These are phyloP conservation scores for Leccinum angustisporum DNA, from an alignment of 1,284 basidiomycete species.

Conservation along the genomic window DNA sequence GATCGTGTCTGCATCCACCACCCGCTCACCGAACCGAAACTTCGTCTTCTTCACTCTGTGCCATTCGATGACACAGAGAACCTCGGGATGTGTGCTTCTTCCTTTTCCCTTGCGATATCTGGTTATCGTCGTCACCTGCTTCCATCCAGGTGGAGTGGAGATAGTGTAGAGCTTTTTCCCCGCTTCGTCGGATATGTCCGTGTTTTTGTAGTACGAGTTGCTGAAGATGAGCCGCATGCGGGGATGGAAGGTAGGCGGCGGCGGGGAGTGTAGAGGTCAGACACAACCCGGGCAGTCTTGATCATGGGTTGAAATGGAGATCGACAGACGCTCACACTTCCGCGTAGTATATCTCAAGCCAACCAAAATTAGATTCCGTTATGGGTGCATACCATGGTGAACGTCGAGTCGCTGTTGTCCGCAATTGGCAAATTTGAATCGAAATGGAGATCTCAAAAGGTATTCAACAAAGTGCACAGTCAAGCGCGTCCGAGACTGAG, in stretches of 20 bases:
- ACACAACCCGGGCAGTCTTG: not conserved
- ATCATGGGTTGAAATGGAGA: conserved; percentile 1
- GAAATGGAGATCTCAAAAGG: not conserved
- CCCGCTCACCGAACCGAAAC: conserved; percentile 13
- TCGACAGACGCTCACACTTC: not conserved
- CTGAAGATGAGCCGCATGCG: conserved; percentile 21
- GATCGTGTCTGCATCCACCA: conserved; percentile 10
- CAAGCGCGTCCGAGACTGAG: not conserved
- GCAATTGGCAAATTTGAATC: no score
- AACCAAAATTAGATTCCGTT: conserved; percentile 13
- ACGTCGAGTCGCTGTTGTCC: not conserved
- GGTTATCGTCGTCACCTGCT: conserved; percentile 21
- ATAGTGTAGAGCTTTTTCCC: conserved; percentile 20
- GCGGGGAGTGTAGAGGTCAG: not conserved
- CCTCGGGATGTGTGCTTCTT: not conserved
- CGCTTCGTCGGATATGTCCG: conserved; percentile 17
- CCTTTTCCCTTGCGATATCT: conserved; percentile 9
- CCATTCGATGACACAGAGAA: conserved; percentile 25
- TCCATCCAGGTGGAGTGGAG: conserved; percentile 18
- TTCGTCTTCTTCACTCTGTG: conserved; percentile 14
- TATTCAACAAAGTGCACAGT: no score
- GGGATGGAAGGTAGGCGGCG: not conserved
- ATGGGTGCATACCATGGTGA: not conserved
- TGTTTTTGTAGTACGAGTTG: conserved; percentile 17
- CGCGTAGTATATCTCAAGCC: not conserved